Conservation (phyloP, 1,139 yeast species). For the Yamadazyma dendronema region DNA sequence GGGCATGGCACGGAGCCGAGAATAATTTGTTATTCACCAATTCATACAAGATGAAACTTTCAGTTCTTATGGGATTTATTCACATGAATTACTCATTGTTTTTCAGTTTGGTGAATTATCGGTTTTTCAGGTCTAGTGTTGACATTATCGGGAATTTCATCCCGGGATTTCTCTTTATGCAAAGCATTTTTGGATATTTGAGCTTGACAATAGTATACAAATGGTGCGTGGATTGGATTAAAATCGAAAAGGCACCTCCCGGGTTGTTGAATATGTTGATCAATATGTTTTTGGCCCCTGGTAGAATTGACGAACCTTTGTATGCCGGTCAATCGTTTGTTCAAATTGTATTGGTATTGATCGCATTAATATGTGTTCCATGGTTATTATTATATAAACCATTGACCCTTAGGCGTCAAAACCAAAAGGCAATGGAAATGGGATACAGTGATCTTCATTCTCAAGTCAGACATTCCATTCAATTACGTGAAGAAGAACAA, state of each 20-base stretch:
- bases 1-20: slow-evolving; percentile 97
- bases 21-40: slow-evolving; percentile 86
- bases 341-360: slow-evolving; percentile 67
- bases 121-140: slow-evolving; percentile 68
- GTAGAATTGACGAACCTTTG: slow-evolving; percentile 75
- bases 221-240: slow-evolving; percentile 94
- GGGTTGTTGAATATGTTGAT: slow-evolving; percentile 92
- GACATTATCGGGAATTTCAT: slow-evolving; percentile 91
- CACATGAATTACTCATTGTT: slow-evolving; percentile 92
- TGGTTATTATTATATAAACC: slow-evolving; percentile 92
- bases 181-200: slow-evolving; percentile 90
- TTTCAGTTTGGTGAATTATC: slow-evolving; percentile 80
- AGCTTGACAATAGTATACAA: slow-evolving; percentile 83
- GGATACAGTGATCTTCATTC: slow-evolving; percentile 40
- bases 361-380: slow-evolving; percentile 90
- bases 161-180: slow-evolving; percentile 94
- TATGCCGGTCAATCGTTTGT: slow-evolving; percentile 82
- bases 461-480: slow-evolving; percentile 30
- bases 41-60: slow-evolving; percentile 94
- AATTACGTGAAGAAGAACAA: slow-evolving; percentile 37
- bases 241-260: slow-evolving; percentile 75
- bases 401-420: slow-evolving; percentile 52
- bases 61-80: slow-evolving; percentile 88
- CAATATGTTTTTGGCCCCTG: slow-evolving; percentile 94
- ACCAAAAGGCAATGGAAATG: slow-evolving; percentile 31